Evolutionary conservation across 352 stramenopile genomes (phyloP).

Genomic region (Globisporangium perplexum): DNA sequence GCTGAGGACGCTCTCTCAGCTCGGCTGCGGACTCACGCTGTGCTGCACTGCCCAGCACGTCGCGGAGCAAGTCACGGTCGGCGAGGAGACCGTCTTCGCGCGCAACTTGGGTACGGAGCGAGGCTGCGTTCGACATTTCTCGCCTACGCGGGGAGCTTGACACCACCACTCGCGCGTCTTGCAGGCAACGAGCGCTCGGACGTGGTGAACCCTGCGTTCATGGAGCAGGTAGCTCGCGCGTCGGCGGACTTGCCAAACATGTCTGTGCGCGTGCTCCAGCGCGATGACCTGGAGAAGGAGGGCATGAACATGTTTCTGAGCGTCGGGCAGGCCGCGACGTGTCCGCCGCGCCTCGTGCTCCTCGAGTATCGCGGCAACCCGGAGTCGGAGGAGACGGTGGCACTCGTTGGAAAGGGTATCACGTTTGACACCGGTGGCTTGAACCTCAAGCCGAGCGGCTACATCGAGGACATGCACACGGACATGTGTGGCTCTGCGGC

Average conservation of each 20-base stretch:
- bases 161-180: too few relatives aligned
- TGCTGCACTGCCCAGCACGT: slow-evolving; percentile 25
- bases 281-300: slow-evolving; percentile 65
- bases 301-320: slow-evolving; percentile 85
- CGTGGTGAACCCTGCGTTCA: slow-evolving; percentile 73
- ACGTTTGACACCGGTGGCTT: slow-evolving; percentile 95
- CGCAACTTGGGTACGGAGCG: slow-evolving; percentile 53
- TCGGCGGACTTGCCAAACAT: slow-evolving; percentile 76
- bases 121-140: too few relatives aligned
- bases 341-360: slow-evolving; percentile 76
- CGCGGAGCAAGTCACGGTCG: slow-evolving; percentile 55
- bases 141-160: too few relatives aligned
- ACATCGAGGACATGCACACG: slow-evolving; percentile 91
- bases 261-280: slow-evolving; percentile 71
- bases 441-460: slow-evolving; percentile 91
- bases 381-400: slow-evolving; percentile 55
- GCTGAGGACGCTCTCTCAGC: not conserved
- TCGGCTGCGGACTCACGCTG: too few relatives aligned
- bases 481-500: slow-evolving; percentile 90
- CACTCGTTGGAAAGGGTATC: slow-evolving; percentile 92
- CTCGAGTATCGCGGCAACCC: slow-evolving; percentile 77
- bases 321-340: slow-evolving; percentile 69
- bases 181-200: slow-evolving; percentile 68
- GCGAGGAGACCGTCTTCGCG: slow-evolving; percentile 81
- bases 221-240: slow-evolving; percentile 65